Base-by-base conservation (phyloP, 257 asterid genomes). In the Rehmannia glutinosa region DNA sequence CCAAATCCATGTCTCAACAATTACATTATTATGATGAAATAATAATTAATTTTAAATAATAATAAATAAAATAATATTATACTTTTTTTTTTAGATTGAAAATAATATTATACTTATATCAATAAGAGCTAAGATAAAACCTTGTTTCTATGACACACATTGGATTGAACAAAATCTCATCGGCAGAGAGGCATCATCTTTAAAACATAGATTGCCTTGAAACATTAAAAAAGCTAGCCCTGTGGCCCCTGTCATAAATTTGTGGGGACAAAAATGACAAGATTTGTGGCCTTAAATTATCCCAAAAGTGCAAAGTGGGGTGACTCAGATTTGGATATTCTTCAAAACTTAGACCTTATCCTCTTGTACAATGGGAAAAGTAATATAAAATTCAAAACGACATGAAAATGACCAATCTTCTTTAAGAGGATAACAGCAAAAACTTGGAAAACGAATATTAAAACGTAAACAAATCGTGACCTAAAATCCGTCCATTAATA, bases 291-390 rank as follows among this genome's bases (percentile, higher is more conserved):
- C 7, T 45, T 3, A 46, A 19, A 62, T 15, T 42, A 33, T 39
- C 42, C 41, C 66, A 43, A 51, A 68, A 66, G 76, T 59, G 61
- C 57, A 45, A 62, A 64, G 35, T 50, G 42, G 82, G 73, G 39
- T 83, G 88, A 86, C 79, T 81, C 82, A 58, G 93, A n/a, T 81
- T 46, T 71, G 84, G 87, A 79, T 83, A 33, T 76, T 51, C 45
- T 63, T 72, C 78, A 39, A 61, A 69, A 30, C 62, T 8, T 17
- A 17, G 25, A 41, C 72, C 85, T 78, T 81, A 78, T 68, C 82
- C 72, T 57, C 32, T 62, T 32, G 73, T 62, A 39, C 72, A 56
- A 66, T 28, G 70, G 66, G 68, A 60, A 68, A 73, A 56, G 42
- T 51, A 16, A 64, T 0, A n/a, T n/a, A n/a, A 23, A 23, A 54